A percentile compares a stretch with the other conserved stretches of the same genome.
phyloP scores from a whole-genome alignment of 2,329 filamentous ascomycete species.

The Colletotrichum caudatum region DNA sequence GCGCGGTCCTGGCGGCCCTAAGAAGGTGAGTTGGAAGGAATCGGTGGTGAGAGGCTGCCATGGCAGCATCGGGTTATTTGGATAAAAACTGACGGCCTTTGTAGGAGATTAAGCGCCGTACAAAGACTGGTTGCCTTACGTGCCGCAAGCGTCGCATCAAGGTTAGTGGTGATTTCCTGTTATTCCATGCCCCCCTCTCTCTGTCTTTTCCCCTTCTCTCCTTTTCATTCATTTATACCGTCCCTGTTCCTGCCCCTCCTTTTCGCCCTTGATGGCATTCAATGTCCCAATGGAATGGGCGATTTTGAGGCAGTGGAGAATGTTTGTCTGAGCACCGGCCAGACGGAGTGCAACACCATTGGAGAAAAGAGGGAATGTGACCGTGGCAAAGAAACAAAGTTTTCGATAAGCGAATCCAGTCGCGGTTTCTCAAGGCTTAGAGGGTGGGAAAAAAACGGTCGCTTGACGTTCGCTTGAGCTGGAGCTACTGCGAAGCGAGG shows the following conservation, averaged over 20 bases:
- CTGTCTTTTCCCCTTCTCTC: background rate
- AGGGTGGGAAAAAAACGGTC: slow-evolving; percentile 28
- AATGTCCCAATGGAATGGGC: slow-evolving; percentile 14
- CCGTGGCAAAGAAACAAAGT: slow-evolving; percentile 36
- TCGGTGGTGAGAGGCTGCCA: background rate
- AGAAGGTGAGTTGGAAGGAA: slow-evolving; percentile 62
- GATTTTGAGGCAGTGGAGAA: slow-evolving; percentile 23
- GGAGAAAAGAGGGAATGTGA: slow-evolving; percentile 28
- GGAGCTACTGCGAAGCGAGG: slow-evolving; percentile 53
- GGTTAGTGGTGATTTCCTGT: slow-evolving; percentile 58
- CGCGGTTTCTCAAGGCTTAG: slow-evolving; percentile 30
- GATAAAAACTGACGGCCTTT: slow-evolving; percentile 28
- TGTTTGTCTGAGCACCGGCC: background rate
- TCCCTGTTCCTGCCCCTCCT: background rate
- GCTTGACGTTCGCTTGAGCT: slow-evolving; percentile 51
- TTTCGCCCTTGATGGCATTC: slow-evolving; percentile 2
- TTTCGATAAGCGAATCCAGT: slow-evolving; percentile 42
- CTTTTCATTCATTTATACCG: background rate
- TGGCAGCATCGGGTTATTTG: background rate
- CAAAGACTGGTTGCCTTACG: slow-evolving; percentile 72
- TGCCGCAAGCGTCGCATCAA: slow-evolving; percentile 73
- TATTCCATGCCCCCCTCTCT: background rate
- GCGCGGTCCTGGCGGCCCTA: slow-evolving; percentile 63
- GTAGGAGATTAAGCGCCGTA: slow-evolving; percentile 73
- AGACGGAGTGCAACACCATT: background rate